Conservation (phyloP, 345 rosid genomes). For the Rhizophora apiculata region DNA sequence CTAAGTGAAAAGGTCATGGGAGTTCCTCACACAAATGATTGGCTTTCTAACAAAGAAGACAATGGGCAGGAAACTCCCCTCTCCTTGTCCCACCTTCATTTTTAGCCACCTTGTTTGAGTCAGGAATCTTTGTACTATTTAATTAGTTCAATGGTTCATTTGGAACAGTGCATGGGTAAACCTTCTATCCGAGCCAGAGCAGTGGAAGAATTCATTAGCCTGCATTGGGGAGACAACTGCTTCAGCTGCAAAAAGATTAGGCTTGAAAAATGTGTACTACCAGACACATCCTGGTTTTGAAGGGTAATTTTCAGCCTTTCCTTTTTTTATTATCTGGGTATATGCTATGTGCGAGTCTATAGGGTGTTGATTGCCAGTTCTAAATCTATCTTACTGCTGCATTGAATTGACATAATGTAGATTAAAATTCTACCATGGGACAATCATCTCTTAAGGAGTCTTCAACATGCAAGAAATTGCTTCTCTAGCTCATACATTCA, state of each 20-base stretch:
- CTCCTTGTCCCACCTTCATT: background rate
- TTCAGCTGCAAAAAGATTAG: slow-evolving; percentile 68
- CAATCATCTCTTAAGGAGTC: background rate
- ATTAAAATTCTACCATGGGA: background rate
- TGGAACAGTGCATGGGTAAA: slow-evolving; percentile 72
- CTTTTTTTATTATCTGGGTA: background rate
- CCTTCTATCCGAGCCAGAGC: slow-evolving; percentile 51
- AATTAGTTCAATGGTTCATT: slow-evolving; percentile 11
- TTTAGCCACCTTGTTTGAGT: slow-evolving; percentile 8
- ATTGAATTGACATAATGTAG: background rate
- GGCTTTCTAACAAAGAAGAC: too few species aligned
- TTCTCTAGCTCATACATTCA: background rate
- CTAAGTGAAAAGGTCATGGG: too few species aligned
- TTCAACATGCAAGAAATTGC: background rate
- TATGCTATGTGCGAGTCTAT: background rate
- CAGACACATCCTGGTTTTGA: slow-evolving; percentile 82
- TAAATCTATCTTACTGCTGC: background rate
- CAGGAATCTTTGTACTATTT: background rate
- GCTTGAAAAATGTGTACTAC: slow-evolving; percentile 64
- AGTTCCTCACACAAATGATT: too few species aligned
- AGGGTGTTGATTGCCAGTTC: background rate
- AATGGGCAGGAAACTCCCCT: background rate
- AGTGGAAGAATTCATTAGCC: slow-evolving; percentile 65
- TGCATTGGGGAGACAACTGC: slow-evolving; percentile 99
- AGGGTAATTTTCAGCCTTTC: slow-evolving; percentile 51